Evolutionary conservation across 495 filamentous ascomycete genomes (phyloP), one percentile per base, ranked within the genome.

Genomic region (Saxophila tyrrhenica): DNA sequence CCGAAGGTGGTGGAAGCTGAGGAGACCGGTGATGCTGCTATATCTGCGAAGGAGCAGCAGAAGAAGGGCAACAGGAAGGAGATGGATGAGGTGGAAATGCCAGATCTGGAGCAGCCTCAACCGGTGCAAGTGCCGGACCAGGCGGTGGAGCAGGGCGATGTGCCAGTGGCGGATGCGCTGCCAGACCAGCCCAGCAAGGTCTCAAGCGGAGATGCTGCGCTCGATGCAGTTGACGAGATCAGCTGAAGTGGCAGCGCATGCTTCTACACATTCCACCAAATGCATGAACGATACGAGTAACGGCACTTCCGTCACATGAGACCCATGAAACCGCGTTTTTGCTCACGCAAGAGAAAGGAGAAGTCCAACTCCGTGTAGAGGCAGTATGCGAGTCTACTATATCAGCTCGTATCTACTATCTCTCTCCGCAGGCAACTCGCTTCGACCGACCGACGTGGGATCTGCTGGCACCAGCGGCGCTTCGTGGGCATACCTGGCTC

Each of bases 1-100:
- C 7, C 13, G 7, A 72, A 70, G 48, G 35, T 50, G 3, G 44
- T 16, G n/a, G 43, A 17, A 19, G 35, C 42, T 25, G 39, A 46
- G 35, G 47, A 42, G 35, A 48, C 21, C 13, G 44, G 15, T 3
- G 25, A 22, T 25, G 55, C 29, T 16, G 42, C 16, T 35, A 25
- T n/a, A 22, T 8, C 29, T 1, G 44, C 44, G 45, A 49, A 32
- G 21, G 54, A 5, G 29, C 5, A 35, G 29, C 29, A 35, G 13
- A 52, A 50, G 23, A 19, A 39, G 38, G 55, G 47, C n/a, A 35
- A 21, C 1, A 19, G 29, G 29, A 44, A 53, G 39, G 9, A 44
- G 51, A 25, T 25, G 7, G 51, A 25, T 2, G 51, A n/a, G 22
- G 39, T 53, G 21, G 19, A 51, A 17, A 39, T 51, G 49, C 24